phyloP scores from a whole-genome alignment of 2,329 filamentous ascomycete genomes.

The Fusarium xylarioides region DNA sequence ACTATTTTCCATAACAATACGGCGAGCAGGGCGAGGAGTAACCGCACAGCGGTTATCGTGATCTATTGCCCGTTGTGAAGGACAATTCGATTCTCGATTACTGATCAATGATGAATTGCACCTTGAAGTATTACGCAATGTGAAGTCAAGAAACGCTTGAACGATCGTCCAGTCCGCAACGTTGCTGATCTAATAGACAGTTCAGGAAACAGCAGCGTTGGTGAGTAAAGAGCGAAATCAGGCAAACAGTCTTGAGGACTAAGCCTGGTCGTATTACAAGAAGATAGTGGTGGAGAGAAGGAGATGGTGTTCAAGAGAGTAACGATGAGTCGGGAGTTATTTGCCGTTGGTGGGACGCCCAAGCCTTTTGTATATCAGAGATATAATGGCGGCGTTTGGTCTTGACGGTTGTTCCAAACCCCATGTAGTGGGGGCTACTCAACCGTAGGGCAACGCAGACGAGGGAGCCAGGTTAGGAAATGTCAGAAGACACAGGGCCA shows the following conservation, averaged over 20 bases:
- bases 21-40: slow-evolving; percentile 25
- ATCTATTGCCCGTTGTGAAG: slow-evolving; percentile 14
- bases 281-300: slow-evolving; percentile 8
- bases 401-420: slow-evolving; percentile 36
- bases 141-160: slow-evolving; percentile 7
- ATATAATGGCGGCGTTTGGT: slow-evolving; percentile 41
- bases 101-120: neutral
- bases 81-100: neutral
- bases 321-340: slow-evolving; percentile 21
- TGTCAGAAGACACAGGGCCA: slow-evolving; percentile 45
- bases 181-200: slow-evolving; percentile 2
- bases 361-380: slow-evolving; percentile 47
- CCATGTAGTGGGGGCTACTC: slow-evolving; percentile 34
- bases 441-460: slow-evolving; percentile 48
- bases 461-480: slow-evolving; percentile 52
- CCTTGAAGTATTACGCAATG: slow-evolving; percentile 25
- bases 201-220: slow-evolving; percentile 4
- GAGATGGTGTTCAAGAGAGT: slow-evolving; percentile 10
- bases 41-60: slow-evolving; percentile 33
- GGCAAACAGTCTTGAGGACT: slow-evolving; percentile 5
- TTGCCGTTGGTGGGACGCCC: slow-evolving; percentile 35
- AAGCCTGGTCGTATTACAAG: slow-evolving; percentile 17
- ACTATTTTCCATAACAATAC: slow-evolving; percentile 55
- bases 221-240: slow-evolving; percentile 27
- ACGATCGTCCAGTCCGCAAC: slow-evolving; percentile 1